Percentiles rank a stretch among this genome's conserved stretches.
These are phyloP conservation scores for Phytophthora meadii DNA, from an alignment of 352 stramenopile species.

Conservation along the genomic window DNA sequence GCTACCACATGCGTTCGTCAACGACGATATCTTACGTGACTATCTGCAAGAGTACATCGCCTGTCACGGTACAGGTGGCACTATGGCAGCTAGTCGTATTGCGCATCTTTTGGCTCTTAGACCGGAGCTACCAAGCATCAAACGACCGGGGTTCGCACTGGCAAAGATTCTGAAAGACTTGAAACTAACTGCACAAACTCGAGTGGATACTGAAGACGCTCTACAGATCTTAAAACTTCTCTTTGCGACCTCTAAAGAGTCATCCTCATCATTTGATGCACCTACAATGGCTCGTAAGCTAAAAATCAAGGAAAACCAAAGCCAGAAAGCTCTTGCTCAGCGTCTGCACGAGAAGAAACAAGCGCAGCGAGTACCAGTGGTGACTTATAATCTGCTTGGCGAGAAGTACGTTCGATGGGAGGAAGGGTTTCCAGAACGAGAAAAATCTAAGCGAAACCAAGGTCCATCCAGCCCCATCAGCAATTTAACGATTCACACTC, in stretches of 20 bases:
- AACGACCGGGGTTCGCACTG: conserved; percentile 36
- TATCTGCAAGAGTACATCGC: conserved; percentile 54
- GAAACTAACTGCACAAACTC: conserved; percentile 34
- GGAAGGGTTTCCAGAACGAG: conserved; percentile 6
- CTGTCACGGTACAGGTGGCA: conserved; percentile 41
- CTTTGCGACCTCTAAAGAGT: conserved; percentile 17
- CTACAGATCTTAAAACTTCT: conserved; percentile 32
- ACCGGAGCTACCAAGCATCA: conserved; percentile 42
- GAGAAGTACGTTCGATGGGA: conserved; percentile 74
- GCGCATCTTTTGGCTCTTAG: conserved; percentile 47
- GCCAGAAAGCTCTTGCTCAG: conserved; percentile 18
- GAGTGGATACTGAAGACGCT: conserved; percentile 32
- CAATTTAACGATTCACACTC: conserved; percentile 24
- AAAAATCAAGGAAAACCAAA: conserved; percentile 14
- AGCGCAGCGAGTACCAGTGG: conserved; percentile 42
- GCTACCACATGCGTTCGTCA: conserved; percentile 9
- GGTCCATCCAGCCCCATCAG: conserved; percentile 14
- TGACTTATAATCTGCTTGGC: conserved; percentile 73
- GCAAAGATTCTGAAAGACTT: conserved; percentile 43
- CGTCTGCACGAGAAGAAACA: conserved; percentile 38
- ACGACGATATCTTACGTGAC: conserved; percentile 37
- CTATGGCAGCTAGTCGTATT: conserved; percentile 48
- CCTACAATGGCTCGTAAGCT: conserved; percentile 11
- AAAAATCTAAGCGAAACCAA: conserved; percentile 8
- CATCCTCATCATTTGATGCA: conserved; percentile 17